Evolutionary conservation across 78 protist genomes (phyloP).

Genomic region (Monosiga brevicollis): DNA sequence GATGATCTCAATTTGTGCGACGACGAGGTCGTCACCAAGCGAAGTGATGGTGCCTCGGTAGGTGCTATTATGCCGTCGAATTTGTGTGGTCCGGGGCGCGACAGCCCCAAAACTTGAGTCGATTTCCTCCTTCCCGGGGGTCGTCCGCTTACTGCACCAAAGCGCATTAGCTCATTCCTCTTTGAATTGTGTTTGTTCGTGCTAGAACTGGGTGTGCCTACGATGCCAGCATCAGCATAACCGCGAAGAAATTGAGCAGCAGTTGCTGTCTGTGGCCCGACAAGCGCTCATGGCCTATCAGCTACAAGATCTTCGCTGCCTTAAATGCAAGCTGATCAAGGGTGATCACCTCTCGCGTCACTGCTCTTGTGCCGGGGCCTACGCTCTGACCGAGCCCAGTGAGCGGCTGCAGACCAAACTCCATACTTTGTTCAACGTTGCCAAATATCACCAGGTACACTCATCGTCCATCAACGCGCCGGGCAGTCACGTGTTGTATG

Average conservation of each 20-base stretch:
- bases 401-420: too few relatives aligned
- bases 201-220: not conserved
- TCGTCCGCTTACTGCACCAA: not conserved
- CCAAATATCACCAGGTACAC: too few relatives aligned
- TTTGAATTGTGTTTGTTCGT: slow-evolving; percentile 10
- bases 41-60: not conserved
- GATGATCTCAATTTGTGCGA: slow-evolving; percentile 53
- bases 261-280: slow-evolving; percentile 39
- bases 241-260: slow-evolving; percentile 23
- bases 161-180: not conserved
- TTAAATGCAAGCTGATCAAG: slow-evolving; percentile 14
- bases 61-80: not conserved
- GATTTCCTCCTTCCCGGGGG: not conserved
- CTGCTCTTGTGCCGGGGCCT: too few relatives aligned
- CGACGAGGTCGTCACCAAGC: not conserved
- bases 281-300: slow-evolving; percentile 27
- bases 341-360: too few relatives aligned
- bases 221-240: slow-evolving; percentile 1
- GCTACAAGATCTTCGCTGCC: slow-evolving; percentile 4
- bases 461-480: too few relatives aligned
- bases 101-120: not conserved
- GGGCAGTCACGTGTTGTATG: too few relatives aligned
- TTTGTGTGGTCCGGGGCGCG: not conserved
- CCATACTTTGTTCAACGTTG: too few relatives aligned
- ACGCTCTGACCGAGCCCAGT: too few relatives aligned